Conservation (phyloP, 176 grass and related monocot genomes). For the Oryza meridionalis region DNA sequence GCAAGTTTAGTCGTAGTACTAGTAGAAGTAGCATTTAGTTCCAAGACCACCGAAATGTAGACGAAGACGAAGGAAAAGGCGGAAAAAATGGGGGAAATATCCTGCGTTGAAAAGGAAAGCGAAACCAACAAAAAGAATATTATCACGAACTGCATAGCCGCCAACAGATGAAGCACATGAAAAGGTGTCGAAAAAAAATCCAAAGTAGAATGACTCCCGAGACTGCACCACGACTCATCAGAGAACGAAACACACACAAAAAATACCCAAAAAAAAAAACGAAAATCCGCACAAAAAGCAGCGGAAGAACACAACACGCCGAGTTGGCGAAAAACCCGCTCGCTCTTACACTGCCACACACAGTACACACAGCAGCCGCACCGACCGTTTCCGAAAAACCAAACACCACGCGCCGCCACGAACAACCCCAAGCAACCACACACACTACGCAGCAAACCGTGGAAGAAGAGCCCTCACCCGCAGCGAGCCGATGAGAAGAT, state of each 20-base stretch:
- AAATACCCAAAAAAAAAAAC: background rate
- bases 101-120: background rate
- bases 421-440: background rate
- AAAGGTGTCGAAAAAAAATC: background rate
- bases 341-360: background rate
- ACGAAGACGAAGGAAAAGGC: background rate
- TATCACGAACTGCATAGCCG: constrained; percentile 13
- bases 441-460: background rate
- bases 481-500: background rate
- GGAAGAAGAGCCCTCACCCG: background rate
- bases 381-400: background rate
- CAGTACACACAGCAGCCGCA: background rate
- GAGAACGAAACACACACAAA: background rate
- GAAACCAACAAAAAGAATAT: background rate
- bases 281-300: background rate
- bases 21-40: background rate
- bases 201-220: background rate
- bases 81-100: background rate
- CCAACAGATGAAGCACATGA: constrained; percentile 2
- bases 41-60: constrained; percentile 28
- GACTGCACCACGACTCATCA: background rate
- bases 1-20: background rate
- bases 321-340: constrained; percentile 21
- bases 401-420: background rate
- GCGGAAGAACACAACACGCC: background rate